Conservation (phyloP, 164 flowering plant species). For the Kingdonia uniflora region DNA sequence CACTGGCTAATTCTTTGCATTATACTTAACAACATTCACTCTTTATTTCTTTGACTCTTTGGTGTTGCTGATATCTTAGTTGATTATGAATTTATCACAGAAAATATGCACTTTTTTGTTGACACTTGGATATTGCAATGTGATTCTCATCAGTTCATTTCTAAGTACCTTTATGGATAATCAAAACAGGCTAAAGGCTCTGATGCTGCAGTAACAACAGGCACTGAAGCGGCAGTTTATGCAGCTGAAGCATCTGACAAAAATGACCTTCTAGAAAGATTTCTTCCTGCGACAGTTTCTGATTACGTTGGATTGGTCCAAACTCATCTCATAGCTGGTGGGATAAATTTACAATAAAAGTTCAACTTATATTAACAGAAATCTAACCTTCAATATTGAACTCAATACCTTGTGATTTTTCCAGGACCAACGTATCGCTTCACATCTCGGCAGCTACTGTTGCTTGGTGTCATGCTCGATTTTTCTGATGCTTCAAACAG, state of each 20-base stretch:
- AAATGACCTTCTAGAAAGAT: conserved; percentile 74
- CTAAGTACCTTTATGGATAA: conserved; percentile 1
- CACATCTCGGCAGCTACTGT: conserved; percentile 72
- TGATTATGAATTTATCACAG: no score
- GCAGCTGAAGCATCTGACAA: conserved; percentile 87
- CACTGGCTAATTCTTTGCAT: no score
- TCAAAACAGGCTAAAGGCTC: conserved; percentile 66
- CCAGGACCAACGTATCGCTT: conserved; percentile 74
- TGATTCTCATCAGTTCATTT: no score
- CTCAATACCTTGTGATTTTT: conserved; percentile 12
- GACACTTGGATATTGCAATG: no score
- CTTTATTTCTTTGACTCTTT: no score
- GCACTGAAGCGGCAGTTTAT: conserved; percentile 84
- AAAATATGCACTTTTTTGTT: no score
- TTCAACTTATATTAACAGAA: no score
- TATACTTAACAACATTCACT: no score
- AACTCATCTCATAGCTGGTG: conserved; percentile 84
- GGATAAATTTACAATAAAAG: conserved; percentile 12
- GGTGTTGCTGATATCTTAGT: no score
- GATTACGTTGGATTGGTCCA: conserved; percentile 72
- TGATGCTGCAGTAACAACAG: conserved; percentile 84
- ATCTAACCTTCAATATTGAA: no score
- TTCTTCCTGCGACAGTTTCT: conserved; percentile 79
- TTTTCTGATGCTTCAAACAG: conserved; percentile 82
- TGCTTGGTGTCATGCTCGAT: conserved; percentile 86